Evolutionary conservation across 306 rosid species (phyloP).

Genomic region (Vigna hirtella): DNA sequence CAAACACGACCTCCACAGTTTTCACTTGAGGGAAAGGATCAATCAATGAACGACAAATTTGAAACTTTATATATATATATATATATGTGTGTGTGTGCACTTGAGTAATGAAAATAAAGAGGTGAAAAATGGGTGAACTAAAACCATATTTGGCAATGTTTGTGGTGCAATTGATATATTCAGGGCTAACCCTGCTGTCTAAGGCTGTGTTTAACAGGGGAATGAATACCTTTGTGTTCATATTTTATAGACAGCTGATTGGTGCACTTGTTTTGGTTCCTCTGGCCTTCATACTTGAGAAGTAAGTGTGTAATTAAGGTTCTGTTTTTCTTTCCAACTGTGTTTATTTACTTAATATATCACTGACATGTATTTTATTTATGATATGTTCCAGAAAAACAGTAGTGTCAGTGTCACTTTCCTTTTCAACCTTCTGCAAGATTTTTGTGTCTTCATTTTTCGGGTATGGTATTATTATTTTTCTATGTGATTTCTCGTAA

Average conservation of each 20-base stretch:
- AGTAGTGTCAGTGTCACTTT: conserved; percentile 46
- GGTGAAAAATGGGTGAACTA: conserved; percentile 50
- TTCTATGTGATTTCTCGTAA: background rate
- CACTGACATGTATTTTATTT: conserved; percentile 4
- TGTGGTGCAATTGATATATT: conserved; percentile 53
- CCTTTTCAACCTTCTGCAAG: conserved; percentile 57
- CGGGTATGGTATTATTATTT: conserved; percentile 50
- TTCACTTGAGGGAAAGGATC: background rate
- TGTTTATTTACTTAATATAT: background rate
- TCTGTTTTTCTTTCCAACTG: background rate
- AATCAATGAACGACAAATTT: background rate
- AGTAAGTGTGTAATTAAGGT: conserved; percentile 37
- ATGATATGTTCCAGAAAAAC: conserved; percentile 46
- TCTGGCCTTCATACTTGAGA: conserved; percentile 51
- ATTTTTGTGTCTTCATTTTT: conserved; percentile 60
- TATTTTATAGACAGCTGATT: conserved; percentile 56
- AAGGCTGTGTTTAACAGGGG: conserved; percentile 65
- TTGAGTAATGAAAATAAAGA: conserved; percentile 25
- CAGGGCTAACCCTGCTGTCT: conserved; percentile 60
- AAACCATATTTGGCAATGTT: conserved; percentile 62
- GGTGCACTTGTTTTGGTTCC: conserved; percentile 60
- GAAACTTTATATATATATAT: conserved; percentile 30
- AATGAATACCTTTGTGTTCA: conserved; percentile 55
- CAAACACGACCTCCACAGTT: conserved; percentile 1
- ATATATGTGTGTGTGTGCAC: background rate